These are phyloP conservation scores for Mitragyna speciosa DNA, from an alignment of 257 asterid genomes.

Conservation along the genomic window DNA sequence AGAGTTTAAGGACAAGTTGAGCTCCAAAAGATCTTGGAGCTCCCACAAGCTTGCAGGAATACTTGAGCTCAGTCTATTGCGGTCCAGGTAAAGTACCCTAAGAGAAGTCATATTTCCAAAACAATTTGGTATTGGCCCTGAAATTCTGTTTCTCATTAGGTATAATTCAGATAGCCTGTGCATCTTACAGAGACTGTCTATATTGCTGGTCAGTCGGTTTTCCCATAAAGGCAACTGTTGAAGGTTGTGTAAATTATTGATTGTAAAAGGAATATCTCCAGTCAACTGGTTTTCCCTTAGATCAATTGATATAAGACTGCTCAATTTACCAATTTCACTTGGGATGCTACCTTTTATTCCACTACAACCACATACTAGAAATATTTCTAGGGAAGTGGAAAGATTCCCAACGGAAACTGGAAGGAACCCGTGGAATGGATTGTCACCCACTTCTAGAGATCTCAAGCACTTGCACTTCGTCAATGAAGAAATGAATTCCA, in stretches of 20 bases:
- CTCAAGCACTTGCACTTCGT: not conserved
- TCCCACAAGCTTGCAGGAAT: slow-evolving; percentile 1
- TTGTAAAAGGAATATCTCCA: not conserved
- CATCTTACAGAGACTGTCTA: not conserved
- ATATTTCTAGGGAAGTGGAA: not conserved
- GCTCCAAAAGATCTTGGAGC: not conserved
- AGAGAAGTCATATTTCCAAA: too few species aligned
- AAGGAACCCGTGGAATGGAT: slow-evolving; percentile 1
- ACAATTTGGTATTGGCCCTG: too few species aligned
- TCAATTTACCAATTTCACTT: not conserved
- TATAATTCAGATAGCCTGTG: not conserved
- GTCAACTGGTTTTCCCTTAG: not conserved
- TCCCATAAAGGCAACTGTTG: rapidly evolving
- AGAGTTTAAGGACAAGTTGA: not conserved
- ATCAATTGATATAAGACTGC: not conserved
- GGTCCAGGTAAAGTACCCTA: not conserved
- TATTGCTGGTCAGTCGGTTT: not conserved
- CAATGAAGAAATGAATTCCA: not conserved
- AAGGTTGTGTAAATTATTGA: not conserved
- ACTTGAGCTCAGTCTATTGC: not conserved
- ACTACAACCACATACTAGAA: too few species aligned
- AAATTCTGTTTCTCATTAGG: not conserved
- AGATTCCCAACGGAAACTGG: slow-evolving; percentile 10
- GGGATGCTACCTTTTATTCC: not conserved
- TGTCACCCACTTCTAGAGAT: not conserved